phyloP scores from a whole-genome alignment of 805 yeast genomes.

The Hanseniaspora pseudoguilliermondii region DNA sequence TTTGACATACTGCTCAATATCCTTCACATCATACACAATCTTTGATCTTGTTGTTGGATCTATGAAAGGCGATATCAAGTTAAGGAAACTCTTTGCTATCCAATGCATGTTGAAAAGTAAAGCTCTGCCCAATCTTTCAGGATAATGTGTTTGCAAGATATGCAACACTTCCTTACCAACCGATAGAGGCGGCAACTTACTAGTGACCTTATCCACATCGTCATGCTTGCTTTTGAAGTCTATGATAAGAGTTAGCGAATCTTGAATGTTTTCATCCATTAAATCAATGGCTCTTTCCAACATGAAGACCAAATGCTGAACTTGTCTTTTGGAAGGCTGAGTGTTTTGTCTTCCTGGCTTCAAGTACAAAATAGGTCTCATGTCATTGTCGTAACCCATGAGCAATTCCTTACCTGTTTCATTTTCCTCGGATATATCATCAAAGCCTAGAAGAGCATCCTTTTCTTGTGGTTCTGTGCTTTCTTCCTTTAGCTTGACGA shows the following conservation, averaged over 20 bases:
- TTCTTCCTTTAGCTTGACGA: conserved; percentile 35
- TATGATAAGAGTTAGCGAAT: conserved; percentile 76
- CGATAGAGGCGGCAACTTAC: conserved; percentile 76
- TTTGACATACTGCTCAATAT: conserved; percentile 62
- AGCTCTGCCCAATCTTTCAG: conserved; percentile 91
- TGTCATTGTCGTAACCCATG: conserved; percentile 78
- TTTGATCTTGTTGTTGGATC: conserved; percentile 93
- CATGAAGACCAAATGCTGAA: conserved; percentile 89
- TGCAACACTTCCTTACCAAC: conserved; percentile 85
- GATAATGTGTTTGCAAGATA: conserved; percentile 92
- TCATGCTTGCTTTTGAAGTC: conserved; percentile 68
- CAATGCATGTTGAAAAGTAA: conserved; percentile 85
- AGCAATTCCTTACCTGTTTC: conserved; percentile 88
- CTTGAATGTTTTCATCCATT: conserved; percentile 89
- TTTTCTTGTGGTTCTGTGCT: conserved; percentile 39
- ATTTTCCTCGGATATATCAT: conserved; percentile 50
- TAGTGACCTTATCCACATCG: conserved; percentile 39
- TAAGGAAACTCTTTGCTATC: conserved; percentile 69
- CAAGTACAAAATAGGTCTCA: conserved; percentile 83
- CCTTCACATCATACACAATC: conserved; percentile 82
- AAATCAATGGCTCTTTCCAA: conserved; percentile 83
- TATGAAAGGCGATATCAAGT: conserved; percentile 85
- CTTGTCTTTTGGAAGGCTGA: conserved; percentile 76
- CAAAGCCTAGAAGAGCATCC: conserved; percentile 17
- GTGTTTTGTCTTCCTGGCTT: conserved; percentile 96